Evolutionary conservation across 306 rosid species (phyloP).

Genomic region (Oxytropis ochrocephala): DNA sequence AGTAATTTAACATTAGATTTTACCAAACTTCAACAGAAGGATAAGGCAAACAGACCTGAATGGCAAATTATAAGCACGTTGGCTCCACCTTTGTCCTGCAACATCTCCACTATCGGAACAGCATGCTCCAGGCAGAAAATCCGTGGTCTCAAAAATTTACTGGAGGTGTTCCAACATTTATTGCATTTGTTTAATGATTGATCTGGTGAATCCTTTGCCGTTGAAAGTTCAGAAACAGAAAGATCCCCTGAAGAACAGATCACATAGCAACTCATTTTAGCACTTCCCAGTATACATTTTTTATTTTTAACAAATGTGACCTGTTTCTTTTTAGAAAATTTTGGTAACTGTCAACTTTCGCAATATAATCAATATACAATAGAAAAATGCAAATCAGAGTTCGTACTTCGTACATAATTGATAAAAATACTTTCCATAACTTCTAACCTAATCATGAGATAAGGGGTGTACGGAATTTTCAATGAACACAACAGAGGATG

Average conservation of each 20-base stretch:
- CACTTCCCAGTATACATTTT: conserved; percentile 8
- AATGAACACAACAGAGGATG: not conserved
- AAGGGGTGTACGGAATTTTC: not conserved
- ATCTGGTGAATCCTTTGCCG: conserved; percentile 29
- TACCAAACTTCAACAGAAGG: not conserved
- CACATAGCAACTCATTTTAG: conserved; percentile 17
- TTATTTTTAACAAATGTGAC: not conserved
- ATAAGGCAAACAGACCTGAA: conserved; percentile 58
- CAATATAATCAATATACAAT: conserved; percentile 1
- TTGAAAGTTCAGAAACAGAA: conserved; percentile 38
- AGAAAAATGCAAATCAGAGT: not conserved
- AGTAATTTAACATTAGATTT: conserved; percentile 8
- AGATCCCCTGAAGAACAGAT: conserved; percentile 48
- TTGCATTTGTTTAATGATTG: conserved; percentile 34
- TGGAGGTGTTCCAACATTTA: conserved; percentile 44
- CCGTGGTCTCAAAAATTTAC: conserved; percentile 73
- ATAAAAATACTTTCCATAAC: conserved; percentile 1
- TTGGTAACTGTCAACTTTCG: not conserved
- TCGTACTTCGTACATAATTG: not conserved
- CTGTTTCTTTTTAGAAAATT: not conserved
- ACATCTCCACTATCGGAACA: conserved; percentile 65
- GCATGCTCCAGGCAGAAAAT: conserved; percentile 96
- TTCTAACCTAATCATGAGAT: not conserved
- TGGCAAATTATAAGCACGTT: conserved; percentile 84
- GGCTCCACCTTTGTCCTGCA: conserved; percentile 86